phyloP scores from a whole-genome alignment of 345 rosid genomes.

The Combretum micranthum region DNA sequence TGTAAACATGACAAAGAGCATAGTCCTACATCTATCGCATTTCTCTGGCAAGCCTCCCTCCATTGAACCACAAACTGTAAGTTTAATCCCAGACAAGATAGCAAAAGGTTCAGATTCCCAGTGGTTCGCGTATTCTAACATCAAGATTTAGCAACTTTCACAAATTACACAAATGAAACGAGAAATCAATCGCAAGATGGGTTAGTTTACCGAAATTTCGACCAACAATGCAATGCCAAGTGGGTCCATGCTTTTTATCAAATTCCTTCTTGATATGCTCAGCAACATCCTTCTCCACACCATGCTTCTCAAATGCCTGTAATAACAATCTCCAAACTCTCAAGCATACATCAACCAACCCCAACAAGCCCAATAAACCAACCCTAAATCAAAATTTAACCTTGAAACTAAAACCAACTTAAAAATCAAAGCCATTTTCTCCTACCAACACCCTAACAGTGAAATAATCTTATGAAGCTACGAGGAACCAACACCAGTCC shows the following conservation, averaged over 20 bases:
- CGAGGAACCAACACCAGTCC: no score
- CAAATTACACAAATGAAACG: slow-evolving; percentile 8
- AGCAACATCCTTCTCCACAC: slow-evolving; percentile 92
- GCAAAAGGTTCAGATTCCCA: no score
- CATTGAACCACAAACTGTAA: no score
- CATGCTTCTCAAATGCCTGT: slow-evolving; percentile 76
- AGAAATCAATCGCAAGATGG: slow-evolving; percentile 7
- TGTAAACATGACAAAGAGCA: not conserved
- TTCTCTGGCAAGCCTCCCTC: no score
- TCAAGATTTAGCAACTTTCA: not conserved
- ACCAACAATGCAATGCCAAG: slow-evolving; percentile 99
- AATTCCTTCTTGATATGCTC: slow-evolving; percentile 97
- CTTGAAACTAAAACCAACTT: slow-evolving; percentile 8
- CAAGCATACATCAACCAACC: not conserved
- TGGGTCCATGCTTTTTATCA: slow-evolving; percentile 86
- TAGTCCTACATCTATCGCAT: not conserved
- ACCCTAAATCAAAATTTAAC: not conserved
- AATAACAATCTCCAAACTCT: slow-evolving; percentile 2
- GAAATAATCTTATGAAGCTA: no score
- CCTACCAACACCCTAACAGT: no score
- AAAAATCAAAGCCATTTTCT: not conserved
- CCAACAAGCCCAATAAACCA: slow-evolving; percentile 7
- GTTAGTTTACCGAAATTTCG: slow-evolving; percentile 79
- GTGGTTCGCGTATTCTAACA: no score
- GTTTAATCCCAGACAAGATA: no score